phyloP scores from a whole-genome alignment of 352 stramenopile species.

The Globisporangium uncinulatum region DNA sequence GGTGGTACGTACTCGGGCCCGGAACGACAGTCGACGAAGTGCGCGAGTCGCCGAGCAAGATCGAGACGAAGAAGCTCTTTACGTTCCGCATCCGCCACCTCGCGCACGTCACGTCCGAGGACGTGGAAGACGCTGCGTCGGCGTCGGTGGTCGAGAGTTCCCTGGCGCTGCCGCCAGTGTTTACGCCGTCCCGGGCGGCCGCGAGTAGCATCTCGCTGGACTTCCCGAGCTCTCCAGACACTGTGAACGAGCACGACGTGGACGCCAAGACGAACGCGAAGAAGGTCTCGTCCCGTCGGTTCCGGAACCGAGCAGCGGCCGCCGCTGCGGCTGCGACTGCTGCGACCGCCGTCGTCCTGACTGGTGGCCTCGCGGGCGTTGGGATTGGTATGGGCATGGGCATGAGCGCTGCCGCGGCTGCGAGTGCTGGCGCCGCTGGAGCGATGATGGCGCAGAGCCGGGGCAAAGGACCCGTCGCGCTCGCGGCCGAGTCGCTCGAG shows the following conservation, averaged over 20 bases:
- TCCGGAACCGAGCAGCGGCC: constrained; percentile 56
- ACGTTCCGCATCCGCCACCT: constrained; percentile 76
- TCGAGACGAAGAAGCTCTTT: constrained; percentile 84
- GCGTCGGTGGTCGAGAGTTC: constrained; percentile 22
- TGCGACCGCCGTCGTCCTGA: constrained; percentile 73
- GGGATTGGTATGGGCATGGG: constrained; percentile 78
- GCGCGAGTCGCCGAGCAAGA: constrained; percentile 78
- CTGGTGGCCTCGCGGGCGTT: constrained; percentile 67
- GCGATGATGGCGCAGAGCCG: constrained; percentile 69
- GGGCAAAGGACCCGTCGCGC: constrained; percentile 63
- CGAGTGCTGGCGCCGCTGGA: constrained; percentile 62
- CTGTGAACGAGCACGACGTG: constrained; percentile 24
- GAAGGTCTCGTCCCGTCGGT: constrained; percentile 42
- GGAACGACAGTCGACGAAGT: constrained; percentile 83
- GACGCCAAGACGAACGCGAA: constrained; percentile 43
- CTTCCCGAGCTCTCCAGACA: constrained; percentile 20
- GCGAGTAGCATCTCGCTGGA: constrained; percentile 5
- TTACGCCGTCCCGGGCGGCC: constrained; percentile 15
- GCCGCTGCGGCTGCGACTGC: constrained; percentile 68
- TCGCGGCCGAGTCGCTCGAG: constrained; percentile 78
- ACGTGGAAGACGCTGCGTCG: constrained; percentile 17
- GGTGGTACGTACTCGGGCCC: constrained; percentile 74
- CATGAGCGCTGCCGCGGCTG: constrained; percentile 70
- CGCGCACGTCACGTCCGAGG: constrained; percentile 27
- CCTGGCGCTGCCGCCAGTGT: constrained; percentile 15